A percentile compares a stretch with the other conserved stretches of the same genome.
Conservation (phyloP, 306 rosid genomes). For the Oemleria cerasiformis region DNA sequence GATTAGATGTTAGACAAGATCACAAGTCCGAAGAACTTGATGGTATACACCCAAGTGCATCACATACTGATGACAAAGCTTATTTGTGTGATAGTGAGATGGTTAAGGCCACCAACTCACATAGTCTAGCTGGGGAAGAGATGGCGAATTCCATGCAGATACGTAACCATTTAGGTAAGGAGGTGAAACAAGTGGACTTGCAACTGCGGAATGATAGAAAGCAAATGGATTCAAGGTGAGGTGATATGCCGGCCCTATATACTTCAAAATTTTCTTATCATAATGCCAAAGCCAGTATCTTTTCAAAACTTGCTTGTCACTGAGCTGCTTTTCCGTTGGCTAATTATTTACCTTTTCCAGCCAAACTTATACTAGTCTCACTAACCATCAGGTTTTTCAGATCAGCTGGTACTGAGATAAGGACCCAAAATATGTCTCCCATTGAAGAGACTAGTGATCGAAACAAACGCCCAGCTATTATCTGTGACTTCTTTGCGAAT, state of each 20-base stretch:
- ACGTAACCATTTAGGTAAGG: slow-evolving; percentile 23
- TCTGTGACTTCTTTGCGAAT: slow-evolving; percentile 74
- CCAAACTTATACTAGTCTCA: slow-evolving; percentile 27
- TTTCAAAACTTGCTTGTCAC: slow-evolving; percentile 25
- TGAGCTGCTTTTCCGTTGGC: slow-evolving; percentile 21
- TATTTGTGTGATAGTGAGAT: slow-evolving; percentile 31
- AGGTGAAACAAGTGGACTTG: slow-evolving; percentile 34
- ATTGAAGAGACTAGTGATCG: slow-evolving; percentile 45
- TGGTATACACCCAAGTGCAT: slow-evolving; percentile 21
- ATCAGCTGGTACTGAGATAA: slow-evolving; percentile 39
- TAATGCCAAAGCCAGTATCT: slow-evolving; percentile 9
- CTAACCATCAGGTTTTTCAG: slow-evolving; percentile 49
- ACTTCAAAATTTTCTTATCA: slow-evolving; percentile 23
- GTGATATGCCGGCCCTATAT: slow-evolving; percentile 20
- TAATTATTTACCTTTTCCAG: slow-evolving; percentile 25
- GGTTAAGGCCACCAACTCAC: slow-evolving; percentile 30
- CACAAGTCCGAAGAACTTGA: slow-evolving; percentile 40
- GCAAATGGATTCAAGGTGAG: slow-evolving; percentile 57
- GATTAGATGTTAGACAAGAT: slow-evolving; percentile 47
- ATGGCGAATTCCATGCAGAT: slow-evolving; percentile 23
- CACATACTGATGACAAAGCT: slow-evolving; percentile 30
- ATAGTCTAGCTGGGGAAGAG: slow-evolving; percentile 38
- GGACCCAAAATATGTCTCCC: slow-evolving; percentile 47
- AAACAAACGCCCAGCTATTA: slow-evolving; percentile 48
- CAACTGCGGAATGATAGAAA: slow-evolving; percentile 38